These are phyloP conservation scores for Fistulinella staudtii DNA, from an alignment of 1,284 basidiomycete genomes.

Conservation along the genomic window DNA sequence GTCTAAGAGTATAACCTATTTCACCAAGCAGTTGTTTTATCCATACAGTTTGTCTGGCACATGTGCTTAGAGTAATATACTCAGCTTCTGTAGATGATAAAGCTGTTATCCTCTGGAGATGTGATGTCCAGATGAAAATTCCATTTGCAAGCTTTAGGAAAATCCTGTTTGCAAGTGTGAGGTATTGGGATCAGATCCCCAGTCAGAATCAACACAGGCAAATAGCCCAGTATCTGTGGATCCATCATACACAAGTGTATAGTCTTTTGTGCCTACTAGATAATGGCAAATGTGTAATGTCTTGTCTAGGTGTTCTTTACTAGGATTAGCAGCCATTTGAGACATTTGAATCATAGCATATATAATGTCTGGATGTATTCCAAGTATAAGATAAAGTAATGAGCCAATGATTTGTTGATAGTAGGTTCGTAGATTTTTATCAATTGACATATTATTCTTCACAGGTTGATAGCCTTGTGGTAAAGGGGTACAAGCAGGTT, in stretches of 20 bases:
- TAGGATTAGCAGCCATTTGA: background rate
- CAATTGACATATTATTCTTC: fast-evolving
- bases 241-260: background rate
- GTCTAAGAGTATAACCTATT: background rate
- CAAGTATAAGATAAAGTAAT: conserved; percentile 1
- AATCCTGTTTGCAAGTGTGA: conserved; percentile 23
- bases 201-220: conserved; percentile 28
- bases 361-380: background rate
- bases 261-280: conserved; percentile 8
- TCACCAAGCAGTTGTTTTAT: background rate
- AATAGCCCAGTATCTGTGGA: conserved; percentile 3
- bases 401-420: conserved; percentile 3
- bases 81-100: background rate
- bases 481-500: background rate
- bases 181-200: conserved; percentile 8
- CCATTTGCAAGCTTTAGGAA: background rate
- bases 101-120: background rate
- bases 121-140: background rate
- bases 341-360: background rate
- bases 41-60: background rate
- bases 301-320: conserved; percentile 1
- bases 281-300: conserved; percentile 23
- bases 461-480: background rate
- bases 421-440: background rate
- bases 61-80: background rate